These are phyloP conservation scores for Bonia amplexicaulis DNA, from an alignment of 176 grass and related monocot genomes.

Conservation along the genomic window DNA sequence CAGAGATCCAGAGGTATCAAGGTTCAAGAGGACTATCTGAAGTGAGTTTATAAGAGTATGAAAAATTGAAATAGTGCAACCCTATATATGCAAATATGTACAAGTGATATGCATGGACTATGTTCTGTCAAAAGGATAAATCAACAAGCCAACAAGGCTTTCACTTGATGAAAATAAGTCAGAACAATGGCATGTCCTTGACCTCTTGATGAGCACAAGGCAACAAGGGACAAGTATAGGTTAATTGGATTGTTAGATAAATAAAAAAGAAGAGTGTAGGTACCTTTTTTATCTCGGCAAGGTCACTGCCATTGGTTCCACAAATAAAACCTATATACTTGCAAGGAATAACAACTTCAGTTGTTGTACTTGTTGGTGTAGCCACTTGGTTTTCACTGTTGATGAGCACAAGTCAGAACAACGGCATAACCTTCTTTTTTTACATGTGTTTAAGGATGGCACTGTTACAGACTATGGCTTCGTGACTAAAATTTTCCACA, in stretches of 20 bases:
- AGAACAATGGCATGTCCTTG: conserved; percentile 10
- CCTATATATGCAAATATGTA: background rate
- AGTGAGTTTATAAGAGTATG: background rate
- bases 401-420: conserved; percentile 19
- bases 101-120: background rate
- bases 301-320: conserved; percentile 48
- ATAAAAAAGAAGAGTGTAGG: background rate
- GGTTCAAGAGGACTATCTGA: background rate
- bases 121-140: conserved; percentile 13
- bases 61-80: background rate
- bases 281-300: conserved; percentile 64
- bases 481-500: background rate
- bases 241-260: conserved; percentile 11
- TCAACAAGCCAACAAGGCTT: background rate
- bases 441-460: background rate
- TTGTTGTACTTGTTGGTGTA: conserved; percentile 34
- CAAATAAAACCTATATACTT: conserved; percentile 53
- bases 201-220: conserved; percentile 6
- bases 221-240: background rate
- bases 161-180: background rate
- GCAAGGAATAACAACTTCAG: conserved; percentile 59
- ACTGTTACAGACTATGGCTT: conserved; percentile 2
- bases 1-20: background rate
- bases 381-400: conserved; percentile 44
- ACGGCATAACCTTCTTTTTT: background rate